Conservation (phyloP, 1,139 yeast species). For the Debaryomycetaceae sp. region DNA sequence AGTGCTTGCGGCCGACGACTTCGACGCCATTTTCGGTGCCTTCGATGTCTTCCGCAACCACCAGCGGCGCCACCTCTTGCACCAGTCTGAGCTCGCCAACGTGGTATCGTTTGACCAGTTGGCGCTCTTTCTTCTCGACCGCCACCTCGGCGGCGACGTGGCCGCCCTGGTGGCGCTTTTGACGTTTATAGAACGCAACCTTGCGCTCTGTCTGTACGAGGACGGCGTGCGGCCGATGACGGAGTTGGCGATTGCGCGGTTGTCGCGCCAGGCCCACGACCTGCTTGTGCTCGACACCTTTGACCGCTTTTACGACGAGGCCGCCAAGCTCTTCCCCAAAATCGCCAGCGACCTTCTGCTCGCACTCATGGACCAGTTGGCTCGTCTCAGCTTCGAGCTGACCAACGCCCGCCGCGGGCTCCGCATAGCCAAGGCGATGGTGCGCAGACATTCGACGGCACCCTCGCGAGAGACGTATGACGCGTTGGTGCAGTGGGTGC, state of each 20-base stretch:
- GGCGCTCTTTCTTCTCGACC: slow-evolving; percentile 16
- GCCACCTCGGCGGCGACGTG: not conserved
- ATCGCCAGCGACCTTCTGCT: slow-evolving; percentile 17
- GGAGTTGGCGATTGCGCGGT: slow-evolving; percentile 2
- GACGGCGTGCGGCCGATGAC: slow-evolving; percentile 2
- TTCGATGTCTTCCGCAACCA: slow-evolving; percentile 19
- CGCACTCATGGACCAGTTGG: slow-evolving; percentile 23
- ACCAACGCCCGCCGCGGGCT: slow-evolving; percentile 17
- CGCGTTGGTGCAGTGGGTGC: slow-evolving; percentile 10
- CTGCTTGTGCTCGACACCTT: slow-evolving; percentile 3
- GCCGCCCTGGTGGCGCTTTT: slow-evolving; percentile 1
- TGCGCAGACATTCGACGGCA: slow-evolving; percentile 15
- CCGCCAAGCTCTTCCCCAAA: slow-evolving; percentile 3
- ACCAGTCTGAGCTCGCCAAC: slow-evolving; percentile 11
- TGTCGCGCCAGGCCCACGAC: not conserved
- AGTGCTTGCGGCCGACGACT: slow-evolving; percentile 9
- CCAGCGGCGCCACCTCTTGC: slow-evolving; percentile 14
- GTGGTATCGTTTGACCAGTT: slow-evolving; percentile 20
- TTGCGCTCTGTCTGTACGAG: slow-evolving; percentile 4
- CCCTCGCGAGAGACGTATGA: slow-evolving; percentile 27
- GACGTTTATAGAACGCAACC: slow-evolving; percentile 3
- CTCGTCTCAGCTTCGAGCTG: slow-evolving; percentile 19
- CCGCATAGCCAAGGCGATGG: slow-evolving; percentile 16
- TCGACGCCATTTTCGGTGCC: slow-evolving; percentile 14
- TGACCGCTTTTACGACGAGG: slow-evolving; percentile 3